Conservation (phyloP, 352 stramenopile species). For the Globisporangium echinulatum region DNA sequence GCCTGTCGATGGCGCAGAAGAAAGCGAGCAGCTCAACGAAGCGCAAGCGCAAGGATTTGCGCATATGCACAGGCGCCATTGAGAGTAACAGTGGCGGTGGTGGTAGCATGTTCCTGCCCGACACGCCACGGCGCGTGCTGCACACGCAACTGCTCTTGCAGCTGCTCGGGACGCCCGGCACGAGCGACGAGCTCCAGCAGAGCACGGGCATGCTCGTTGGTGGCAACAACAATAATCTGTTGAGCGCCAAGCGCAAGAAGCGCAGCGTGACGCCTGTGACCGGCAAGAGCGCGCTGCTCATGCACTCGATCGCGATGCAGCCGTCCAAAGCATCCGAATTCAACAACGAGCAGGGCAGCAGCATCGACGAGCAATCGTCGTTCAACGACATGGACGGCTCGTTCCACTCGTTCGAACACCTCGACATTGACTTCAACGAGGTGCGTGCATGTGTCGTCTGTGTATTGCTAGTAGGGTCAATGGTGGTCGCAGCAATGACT, state of each 20-base stretch:
- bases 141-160: constrained; percentile 80
- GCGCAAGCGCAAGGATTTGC: constrained; percentile 80
- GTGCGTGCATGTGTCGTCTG: constrained; percentile 10
- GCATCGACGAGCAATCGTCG: constrained; percentile 19
- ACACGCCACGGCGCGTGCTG: constrained; percentile 63
- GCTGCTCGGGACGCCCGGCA: constrained; percentile 36
- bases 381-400: constrained; percentile 59
- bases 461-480: background rate
- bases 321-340: constrained; percentile 22
- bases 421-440: constrained; percentile 87
- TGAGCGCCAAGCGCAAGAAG: constrained; percentile 58
- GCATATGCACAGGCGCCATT: constrained; percentile 54
- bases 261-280: constrained; percentile 15
- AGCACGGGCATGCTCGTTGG: too few relatives aligned
- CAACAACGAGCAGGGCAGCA: constrained; percentile 2
- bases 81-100: constrained; percentile 17
- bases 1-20: constrained; percentile 20
- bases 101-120: constrained; percentile 67
- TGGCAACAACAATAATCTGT: too few relatives aligned
- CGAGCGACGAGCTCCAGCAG: constrained; percentile 8
- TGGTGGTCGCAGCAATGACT: background rate
- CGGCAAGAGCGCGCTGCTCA: constrained; percentile 14
- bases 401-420: constrained; percentile 71
- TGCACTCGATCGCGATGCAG: constrained; percentile 24
- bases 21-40: constrained; percentile 48